A percentile compares a stretch with the other conserved stretches of the same genome.
phyloP scores from a whole-genome alignment of 2,329 filamentous ascomycete genomes.

The Hymenoscyphus occultus region DNA sequence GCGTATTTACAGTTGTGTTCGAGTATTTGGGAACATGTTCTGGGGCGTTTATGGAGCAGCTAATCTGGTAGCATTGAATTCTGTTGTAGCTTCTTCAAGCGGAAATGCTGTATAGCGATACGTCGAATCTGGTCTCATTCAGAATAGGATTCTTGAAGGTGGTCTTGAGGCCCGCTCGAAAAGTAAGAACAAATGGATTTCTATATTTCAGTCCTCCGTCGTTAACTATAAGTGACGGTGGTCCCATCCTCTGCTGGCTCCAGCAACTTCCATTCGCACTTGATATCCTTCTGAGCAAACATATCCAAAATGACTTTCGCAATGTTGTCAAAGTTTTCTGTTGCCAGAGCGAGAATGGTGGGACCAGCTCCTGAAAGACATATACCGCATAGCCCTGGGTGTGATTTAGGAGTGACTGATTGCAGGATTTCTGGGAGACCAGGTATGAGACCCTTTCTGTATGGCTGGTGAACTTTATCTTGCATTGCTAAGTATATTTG shows the following conservation, averaged over 20 bases:
- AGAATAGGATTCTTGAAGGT: neutral
- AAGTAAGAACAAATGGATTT: neutral
- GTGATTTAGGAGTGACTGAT: conserved; percentile 82
- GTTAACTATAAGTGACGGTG: conserved; percentile 33
- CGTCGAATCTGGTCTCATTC: neutral
- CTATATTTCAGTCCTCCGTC: neutral
- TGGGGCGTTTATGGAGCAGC: conserved; percentile 12
- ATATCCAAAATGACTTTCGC: conserved; percentile 72
- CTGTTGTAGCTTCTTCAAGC: conserved; percentile 1
- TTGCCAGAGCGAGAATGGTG: conserved; percentile 90
- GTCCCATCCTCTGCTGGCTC: conserved; percentile 74
- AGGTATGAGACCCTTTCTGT: conserved; percentile 87
- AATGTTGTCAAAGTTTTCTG: conserved; percentile 83
- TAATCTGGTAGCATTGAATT: conserved; percentile 8
- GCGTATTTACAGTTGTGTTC: neutral
- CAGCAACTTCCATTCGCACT: conserved; percentile 81
- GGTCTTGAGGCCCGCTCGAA: neutral
- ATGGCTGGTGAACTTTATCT: conserved; percentile 96
- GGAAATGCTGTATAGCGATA: conserved; percentile 4
- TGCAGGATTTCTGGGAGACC: conserved; percentile 87
- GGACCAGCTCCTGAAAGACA: conserved; percentile 94
- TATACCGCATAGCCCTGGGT: conserved; percentile 86
- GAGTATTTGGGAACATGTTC: conserved; percentile 8
- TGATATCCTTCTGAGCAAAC: conserved; percentile 70
- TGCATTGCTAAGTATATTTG: conserved; percentile 98